Conservation (phyloP, 2,329 filamentous ascomycete species). For the Xylariales sp. region DNA sequence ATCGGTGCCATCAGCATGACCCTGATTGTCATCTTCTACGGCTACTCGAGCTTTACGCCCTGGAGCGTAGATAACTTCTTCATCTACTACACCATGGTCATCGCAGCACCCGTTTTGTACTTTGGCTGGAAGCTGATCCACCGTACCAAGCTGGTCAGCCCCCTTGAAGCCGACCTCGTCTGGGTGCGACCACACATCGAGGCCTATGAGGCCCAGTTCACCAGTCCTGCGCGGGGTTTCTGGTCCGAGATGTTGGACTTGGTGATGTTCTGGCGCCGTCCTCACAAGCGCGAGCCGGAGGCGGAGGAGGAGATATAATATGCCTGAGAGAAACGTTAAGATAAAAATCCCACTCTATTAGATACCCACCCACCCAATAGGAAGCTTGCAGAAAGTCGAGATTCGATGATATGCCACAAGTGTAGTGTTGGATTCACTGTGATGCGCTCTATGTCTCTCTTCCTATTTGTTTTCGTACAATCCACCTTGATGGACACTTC, state of each 20-base stretch:
- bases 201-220: conserved; percentile 31
- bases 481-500: no score
- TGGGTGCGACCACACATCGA: conserved; percentile 53
- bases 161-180: conserved; percentile 50
- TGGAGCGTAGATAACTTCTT: conserved; percentile 26
- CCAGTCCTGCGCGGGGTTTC: conserved; percentile 6
- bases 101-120: conserved; percentile 40
- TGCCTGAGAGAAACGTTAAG: neutral
- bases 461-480: no score
- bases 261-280: conserved; percentile 1
- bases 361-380: no score
- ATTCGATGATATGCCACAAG: no score
- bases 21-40: conserved; percentile 41
- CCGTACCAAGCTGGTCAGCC: conserved; percentile 45
- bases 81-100: conserved; percentile 41
- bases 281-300: neutral
- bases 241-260: conserved; percentile 8
- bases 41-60: conserved; percentile 42
- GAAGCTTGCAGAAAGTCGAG: no score
- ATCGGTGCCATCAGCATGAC: conserved; percentile 32
- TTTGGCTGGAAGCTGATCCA: conserved; percentile 61
- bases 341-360: no score
- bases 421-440: no score
- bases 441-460: no score
- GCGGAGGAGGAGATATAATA: conserved; percentile 1